phyloP scores from a whole-genome alignment of 495 filamentous ascomycete species.

The Pseudomonodictys pantanalensis region DNA sequence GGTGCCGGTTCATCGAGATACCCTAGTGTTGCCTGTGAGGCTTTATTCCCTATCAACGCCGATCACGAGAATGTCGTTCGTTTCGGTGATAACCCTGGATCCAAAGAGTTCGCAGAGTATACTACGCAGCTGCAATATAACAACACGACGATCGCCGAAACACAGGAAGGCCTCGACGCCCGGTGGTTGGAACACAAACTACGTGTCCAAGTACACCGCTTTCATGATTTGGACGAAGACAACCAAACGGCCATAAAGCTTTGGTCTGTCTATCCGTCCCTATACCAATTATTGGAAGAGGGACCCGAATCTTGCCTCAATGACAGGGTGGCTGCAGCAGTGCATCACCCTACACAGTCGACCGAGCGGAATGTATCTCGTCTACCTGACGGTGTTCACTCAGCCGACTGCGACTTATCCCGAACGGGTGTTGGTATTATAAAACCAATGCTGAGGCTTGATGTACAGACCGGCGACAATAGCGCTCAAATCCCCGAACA shows the following conservation, averaged over 20 bases:
- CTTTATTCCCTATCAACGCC: background rate
- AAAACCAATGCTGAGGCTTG: too few relatives aligned
- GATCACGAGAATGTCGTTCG: conserved; percentile 1
- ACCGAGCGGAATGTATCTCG: background rate
- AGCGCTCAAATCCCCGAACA: too few relatives aligned
- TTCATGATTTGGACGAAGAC: background rate
- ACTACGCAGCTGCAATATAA: background rate
- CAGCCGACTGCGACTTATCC: too few relatives aligned
- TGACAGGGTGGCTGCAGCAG: background rate
- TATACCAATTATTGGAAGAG: background rate
- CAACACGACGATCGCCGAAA: background rate
- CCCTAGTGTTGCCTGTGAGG: conserved; percentile 4
- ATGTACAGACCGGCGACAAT: too few relatives aligned
- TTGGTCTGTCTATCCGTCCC: background rate
- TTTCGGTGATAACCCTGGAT: conserved; percentile 6
- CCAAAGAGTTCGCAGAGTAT: background rate
- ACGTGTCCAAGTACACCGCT: background rate
- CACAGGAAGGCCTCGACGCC: background rate
- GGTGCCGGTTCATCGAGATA: background rate
- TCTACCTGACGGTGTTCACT: too few relatives aligned
- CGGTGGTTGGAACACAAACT: conserved; percentile 3
- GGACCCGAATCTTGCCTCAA: conserved; percentile 6
- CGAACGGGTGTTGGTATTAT: too few relatives aligned
- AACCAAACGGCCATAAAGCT: conserved; percentile 8
- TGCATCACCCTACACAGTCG: background rate